Evolutionary conservation across 257 asterid species (phyloP), one percentile per base, ranked within the genome.

Genomic region (Euphrasia confusa): DNA sequence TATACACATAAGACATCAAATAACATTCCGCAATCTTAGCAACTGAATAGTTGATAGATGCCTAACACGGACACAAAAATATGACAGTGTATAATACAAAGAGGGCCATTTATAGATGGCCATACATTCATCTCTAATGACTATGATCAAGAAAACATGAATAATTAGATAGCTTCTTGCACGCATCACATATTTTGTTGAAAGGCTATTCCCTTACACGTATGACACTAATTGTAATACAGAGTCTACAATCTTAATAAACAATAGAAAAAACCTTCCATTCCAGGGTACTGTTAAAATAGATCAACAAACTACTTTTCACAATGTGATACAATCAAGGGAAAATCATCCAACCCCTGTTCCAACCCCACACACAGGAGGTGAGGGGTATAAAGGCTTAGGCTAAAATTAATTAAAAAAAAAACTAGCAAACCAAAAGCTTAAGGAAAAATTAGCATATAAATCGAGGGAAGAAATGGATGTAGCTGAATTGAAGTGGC

Each of bases 401-500:
- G 3, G 32, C n/a, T 57, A 57, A n/a, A 57, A 24, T 10, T 53
- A 21, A 21, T 21, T 39, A 56, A 4, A 62, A 65, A 33, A 33
- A 33, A 5, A 5, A 5, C 8, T 33, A 33, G 49, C 50, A 56
- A 67, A 27, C 8, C 27, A 53, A 15, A 24, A 59, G 58, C 60
- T 65, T 62, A 65, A 49, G 24, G 24, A 21, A 21, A 21, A 21
- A 21, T 21, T 21, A 21, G 24, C 24, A 21, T 21, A 21, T 21
- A 52, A 73, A 68, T 65, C 61, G 49, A 66, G 45, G 63, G 73
- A 28, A 33, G 39, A 33, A 61, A 17, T 5, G 76, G 80, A 62
- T 21, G 21, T 63, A 55, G 73, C 61, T 60, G 76, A 78, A 61
- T 63, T 74, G 69, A 62, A 44, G 66, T 39, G 66, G 60, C 54